Evolutionary conservation across 1,284 basidiomycete genomes (phyloP).

Genomic region (Taiwanofungus camphoratus): DNA sequence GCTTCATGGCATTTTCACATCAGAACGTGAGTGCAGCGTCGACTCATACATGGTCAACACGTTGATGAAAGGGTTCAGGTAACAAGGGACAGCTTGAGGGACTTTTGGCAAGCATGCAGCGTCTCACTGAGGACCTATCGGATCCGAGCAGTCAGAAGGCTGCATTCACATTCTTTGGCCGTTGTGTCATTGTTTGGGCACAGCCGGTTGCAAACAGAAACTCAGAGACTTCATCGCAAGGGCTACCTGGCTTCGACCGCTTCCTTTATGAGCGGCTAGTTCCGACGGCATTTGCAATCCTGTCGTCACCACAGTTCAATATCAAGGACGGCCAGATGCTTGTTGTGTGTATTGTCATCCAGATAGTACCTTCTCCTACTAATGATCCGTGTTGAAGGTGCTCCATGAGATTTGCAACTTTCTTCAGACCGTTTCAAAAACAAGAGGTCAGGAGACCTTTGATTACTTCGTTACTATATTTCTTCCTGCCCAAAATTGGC

Average conservation of each 20-base stretch:
- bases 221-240: conserved; percentile 34
- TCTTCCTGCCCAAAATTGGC: conserved; percentile 88
- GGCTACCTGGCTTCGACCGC: conserved; percentile 86
- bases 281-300: conserved; percentile 79
- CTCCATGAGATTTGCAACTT: conserved; percentile 84
- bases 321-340: conserved; percentile 83
- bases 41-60: not conserved
- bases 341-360: conserved; percentile 48
- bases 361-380: not conserved
- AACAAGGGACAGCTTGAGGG: conserved; percentile 77
- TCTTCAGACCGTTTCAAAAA: conserved; percentile 74
- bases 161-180: conserved; percentile 78
- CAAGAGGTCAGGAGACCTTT: conserved; percentile 80
- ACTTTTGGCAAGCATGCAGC: conserved; percentile 71
- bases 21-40: conserved; percentile 58
- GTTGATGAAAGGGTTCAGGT: conserved; percentile 45
- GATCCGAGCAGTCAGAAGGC: conserved; percentile 76
- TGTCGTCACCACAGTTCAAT: conserved; percentile 79
- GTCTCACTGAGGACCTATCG: conserved; percentile 68
- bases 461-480: conserved; percentile 79
- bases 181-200: conserved; percentile 81
- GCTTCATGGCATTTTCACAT: conserved; percentile 82
- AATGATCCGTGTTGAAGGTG: conserved; percentile 46
- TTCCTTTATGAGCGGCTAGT: conserved; percentile 90
- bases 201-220: conserved; percentile 43